A percentile compares a stretch with the other conserved stretches of the same genome.
These are phyloP conservation scores for Stemphylium beticola DNA, from an alignment of 2,329 filamentous ascomycete genomes.

Conservation along the genomic window DNA sequence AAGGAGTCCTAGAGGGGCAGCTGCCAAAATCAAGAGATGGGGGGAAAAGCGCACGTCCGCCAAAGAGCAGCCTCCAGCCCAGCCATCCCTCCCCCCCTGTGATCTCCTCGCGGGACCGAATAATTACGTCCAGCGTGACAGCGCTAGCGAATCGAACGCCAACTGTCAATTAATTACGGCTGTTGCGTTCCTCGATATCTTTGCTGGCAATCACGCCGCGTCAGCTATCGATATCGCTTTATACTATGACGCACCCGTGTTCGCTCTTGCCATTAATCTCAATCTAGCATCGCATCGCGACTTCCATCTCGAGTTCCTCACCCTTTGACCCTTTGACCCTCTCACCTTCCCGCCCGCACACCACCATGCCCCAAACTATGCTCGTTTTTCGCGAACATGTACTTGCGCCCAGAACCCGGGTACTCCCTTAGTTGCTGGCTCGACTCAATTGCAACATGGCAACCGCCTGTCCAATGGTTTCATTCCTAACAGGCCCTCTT, in stretches of 20 bases:
- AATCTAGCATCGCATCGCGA: neutral
- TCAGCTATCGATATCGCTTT: too few species aligned
- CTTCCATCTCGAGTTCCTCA: neutral
- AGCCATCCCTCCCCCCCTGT: constrained; percentile 24
- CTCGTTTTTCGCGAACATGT: neutral
- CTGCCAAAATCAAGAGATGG: constrained; percentile 13
- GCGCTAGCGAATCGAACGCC: constrained; percentile 16
- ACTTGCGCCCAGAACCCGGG: constrained; percentile 6
- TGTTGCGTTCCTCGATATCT: neutral
- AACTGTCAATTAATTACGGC: constrained; percentile 7
- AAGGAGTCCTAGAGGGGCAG: constrained; percentile 22
- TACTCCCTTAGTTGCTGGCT: constrained; percentile 12
- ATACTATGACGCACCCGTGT: too few species aligned
- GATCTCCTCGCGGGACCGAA: constrained; percentile 17
- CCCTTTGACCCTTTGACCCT: neutral
- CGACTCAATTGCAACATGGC: constrained; percentile 35
- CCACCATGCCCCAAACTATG: neutral
- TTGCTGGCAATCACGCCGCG: neutral
- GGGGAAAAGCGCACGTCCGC: constrained; percentile 10
- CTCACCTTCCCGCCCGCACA: neutral
- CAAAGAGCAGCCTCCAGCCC: constrained; percentile 19
- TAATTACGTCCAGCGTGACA: constrained; percentile 15
- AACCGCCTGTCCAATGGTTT: constrained; percentile 36
- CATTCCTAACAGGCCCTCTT: constrained; percentile 17
- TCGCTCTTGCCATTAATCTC: neutral